Evolutionary conservation across 164 flowering plant species (phyloP).

Genomic region (Protea cynaroides): DNA sequence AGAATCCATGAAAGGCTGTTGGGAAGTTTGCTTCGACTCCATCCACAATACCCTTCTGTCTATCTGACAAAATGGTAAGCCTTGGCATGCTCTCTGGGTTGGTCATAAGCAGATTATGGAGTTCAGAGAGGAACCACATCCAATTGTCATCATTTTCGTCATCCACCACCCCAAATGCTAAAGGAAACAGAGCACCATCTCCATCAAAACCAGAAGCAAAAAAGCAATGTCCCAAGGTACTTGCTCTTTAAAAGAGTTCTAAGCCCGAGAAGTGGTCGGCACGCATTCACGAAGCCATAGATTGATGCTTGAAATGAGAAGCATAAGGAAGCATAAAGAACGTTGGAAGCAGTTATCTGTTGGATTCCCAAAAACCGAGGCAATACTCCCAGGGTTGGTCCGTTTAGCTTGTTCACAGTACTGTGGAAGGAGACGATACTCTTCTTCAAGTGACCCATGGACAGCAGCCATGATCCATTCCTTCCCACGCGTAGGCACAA

Average conservation of each 20-base stretch:
- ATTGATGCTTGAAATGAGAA: slow-evolving; percentile 93
- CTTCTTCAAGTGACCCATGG: slow-evolving; percentile 94
- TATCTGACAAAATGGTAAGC: slow-evolving; percentile 41
- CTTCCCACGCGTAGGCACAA: slow-evolving; percentile 52
- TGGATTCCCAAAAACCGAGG: slow-evolving; percentile 74
- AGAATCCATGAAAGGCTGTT: slow-evolving; percentile 44
- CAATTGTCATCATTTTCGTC: slow-evolving; percentile 43
- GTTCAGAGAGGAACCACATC: slow-evolving; percentile 48
- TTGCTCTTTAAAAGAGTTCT: slow-evolving; percentile 72
- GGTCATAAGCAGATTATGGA: slow-evolving; percentile 36
- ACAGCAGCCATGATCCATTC: slow-evolving; percentile 91
- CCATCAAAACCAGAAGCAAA: slow-evolving; percentile 48
- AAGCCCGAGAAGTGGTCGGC: slow-evolving; percentile 85
- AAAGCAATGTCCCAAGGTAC: slow-evolving; percentile 73
- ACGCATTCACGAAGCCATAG: slow-evolving; percentile 85
- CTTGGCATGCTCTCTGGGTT: slow-evolving; percentile 50
- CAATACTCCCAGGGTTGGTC: slow-evolving; percentile 84
- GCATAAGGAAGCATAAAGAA: no score
- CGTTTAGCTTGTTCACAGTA: slow-evolving; percentile 82
- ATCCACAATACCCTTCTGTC: slow-evolving; percentile 41
- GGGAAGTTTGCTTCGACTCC: slow-evolving; percentile 44
- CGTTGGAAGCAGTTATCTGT: slow-evolving; percentile 73
- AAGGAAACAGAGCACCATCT: slow-evolving; percentile 44
- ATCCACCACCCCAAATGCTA: slow-evolving; percentile 47
- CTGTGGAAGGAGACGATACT: slow-evolving; percentile 74